These are phyloP conservation scores for Urochloa ruziziensis DNA, from an alignment of 176 grass and related monocot genomes.

Conservation along the genomic window DNA sequence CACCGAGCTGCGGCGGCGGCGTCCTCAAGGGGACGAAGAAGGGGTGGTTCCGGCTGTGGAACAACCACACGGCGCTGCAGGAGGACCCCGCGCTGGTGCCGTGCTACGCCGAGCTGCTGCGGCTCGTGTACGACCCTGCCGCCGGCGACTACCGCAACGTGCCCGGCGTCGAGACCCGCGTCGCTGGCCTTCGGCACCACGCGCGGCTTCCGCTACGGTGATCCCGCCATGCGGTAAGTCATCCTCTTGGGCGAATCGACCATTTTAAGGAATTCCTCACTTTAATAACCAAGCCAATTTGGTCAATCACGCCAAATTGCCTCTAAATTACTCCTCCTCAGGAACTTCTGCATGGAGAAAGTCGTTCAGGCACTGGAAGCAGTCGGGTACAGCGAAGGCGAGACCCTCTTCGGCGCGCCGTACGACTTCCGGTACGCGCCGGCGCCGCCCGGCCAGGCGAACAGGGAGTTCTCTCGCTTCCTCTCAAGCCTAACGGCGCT, in stretches of 20 bases:
- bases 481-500: too few species aligned
- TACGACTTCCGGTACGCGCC: too few species aligned
- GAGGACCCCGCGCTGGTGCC: neutral
- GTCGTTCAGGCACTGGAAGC: too few species aligned
- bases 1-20: neutral
- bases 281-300: too few species aligned
- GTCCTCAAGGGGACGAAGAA: neutral
- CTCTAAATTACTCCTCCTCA: too few species aligned
- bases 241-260: neutral
- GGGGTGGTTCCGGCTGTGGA: neutral
- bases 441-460: too few species aligned
- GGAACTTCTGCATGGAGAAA: too few species aligned
- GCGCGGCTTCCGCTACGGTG: neutral
- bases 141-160: constrained; percentile 7
- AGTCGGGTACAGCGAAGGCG: too few species aligned
- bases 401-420: too few species aligned
- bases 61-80: constrained; percentile 1
- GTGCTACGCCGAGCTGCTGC: constrained; percentile 5
- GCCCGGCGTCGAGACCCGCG: neutral
- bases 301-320: too few species aligned
- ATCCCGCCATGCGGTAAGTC: neutral
- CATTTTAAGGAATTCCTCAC: too few species aligned
- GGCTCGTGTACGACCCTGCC: neutral
- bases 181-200: neutral
- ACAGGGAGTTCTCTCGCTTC: too few species aligned